Conservation (phyloP, 495 filamentous ascomycete species). For the Xylaria scruposa region DNA sequence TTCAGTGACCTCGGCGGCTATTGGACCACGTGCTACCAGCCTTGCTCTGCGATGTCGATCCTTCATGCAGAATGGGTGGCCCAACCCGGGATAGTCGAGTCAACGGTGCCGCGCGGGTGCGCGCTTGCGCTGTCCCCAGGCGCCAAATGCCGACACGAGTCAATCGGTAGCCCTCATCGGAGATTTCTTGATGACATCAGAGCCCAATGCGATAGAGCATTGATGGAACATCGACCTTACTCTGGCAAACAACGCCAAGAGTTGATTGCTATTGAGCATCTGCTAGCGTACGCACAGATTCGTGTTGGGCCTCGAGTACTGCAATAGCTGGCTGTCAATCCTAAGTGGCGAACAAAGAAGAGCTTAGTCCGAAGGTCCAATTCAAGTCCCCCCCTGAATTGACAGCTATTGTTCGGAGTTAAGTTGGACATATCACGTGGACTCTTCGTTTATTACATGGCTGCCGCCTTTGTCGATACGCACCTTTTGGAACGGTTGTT, state of each 20-base stretch:
- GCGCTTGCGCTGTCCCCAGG: constrained; percentile 12
- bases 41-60: constrained; percentile 18
- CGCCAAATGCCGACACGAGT: constrained; percentile 15
- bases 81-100: background rate
- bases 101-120: constrained; percentile 12
- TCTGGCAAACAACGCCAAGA: no score
- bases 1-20: background rate
- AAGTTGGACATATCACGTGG: constrained; percentile 16
- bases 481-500: constrained; percentile 29
- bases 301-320: background rate
- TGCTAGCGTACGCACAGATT: background rate
- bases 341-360: background rate
- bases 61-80: constrained; percentile 9
- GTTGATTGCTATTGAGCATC: background rate
- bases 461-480: constrained; percentile 31
- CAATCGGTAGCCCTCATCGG: background rate
- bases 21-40: constrained; percentile 9
- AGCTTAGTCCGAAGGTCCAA: background rate
- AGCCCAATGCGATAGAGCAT: background rate
- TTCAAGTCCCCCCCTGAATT: background rate
- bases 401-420: background rate
- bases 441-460: constrained; percentile 12
- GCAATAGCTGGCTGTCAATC: background rate
- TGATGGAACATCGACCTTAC: background rate
- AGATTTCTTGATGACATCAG: background rate